Base-by-base conservation (phyloP, 2,329 filamentous ascomycete genomes). In the Geoglossum cookeanum region DNA sequence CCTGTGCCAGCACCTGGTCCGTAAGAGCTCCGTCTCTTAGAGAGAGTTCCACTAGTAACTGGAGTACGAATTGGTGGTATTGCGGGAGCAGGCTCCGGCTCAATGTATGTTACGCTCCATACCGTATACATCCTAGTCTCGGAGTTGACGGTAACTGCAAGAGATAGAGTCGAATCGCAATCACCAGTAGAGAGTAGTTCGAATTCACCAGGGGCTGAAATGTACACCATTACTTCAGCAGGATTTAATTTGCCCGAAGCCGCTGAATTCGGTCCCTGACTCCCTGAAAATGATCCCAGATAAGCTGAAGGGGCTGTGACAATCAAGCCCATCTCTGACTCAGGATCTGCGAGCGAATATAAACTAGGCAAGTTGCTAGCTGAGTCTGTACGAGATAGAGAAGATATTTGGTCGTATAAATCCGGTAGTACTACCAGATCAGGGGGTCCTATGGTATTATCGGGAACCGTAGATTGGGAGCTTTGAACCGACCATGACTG, bases 241-340 rank as follows among this genome's bases (percentile, higher is more conserved):
- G 81, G 77, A 62, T 90, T 82, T 39, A 96, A 75, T 22, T 60
- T 45, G 49, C 64, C 64, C 47, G 64, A 64, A 35, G 67, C 63
- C 30, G 66, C 51, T 57, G 64, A 64, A 51, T 64, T 65, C n/a
- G 68, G 67, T 60, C 68, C 61, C 48, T 32, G 27, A 9, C 37
- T 55, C 13, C 56, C 51, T 11, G 33, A 45, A 22, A 54, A 45
- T 32, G 37, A 53, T 9, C 33, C 37, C 22, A 35, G 27, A 65
- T 63, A 45, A 70, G 70, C 17, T 78, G 75, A 1, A 76, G 70
- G 54, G 77, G 73, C 4, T 15, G 79, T 78, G 15, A 92, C 85
- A 17, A 96, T 81, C 48, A 95, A 72, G 1, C 90, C 91, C 64
- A 96, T 76, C 63, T 96, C 90, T 2, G 87, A 78, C 58, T 96